Evolutionary conservation across 2,329 filamentous ascomycete genomes (phyloP).

Genomic region (Colletotrichum sp.): DNA sequence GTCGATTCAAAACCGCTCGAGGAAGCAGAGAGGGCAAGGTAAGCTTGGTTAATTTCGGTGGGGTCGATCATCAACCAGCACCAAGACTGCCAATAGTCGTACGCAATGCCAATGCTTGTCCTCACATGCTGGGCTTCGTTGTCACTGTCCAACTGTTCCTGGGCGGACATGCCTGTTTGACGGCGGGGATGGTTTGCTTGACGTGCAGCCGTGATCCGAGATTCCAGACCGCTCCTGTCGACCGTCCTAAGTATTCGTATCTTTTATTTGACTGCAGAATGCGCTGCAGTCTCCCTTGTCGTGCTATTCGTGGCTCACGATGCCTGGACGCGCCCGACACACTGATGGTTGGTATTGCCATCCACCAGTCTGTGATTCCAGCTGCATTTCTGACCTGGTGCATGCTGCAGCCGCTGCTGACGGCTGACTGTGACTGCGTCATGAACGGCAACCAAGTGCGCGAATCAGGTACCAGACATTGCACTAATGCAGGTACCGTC

Average conservation of each 20-base stretch:
- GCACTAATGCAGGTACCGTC: constrained; percentile 17
- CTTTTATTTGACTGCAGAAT: constrained; percentile 7
- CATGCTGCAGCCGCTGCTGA: not conserved
- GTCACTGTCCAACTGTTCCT: not conserved
- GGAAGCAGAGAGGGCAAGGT: not conserved
- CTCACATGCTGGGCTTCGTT: not conserved
- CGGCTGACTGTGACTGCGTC: constrained; percentile 12
- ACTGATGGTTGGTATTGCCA: not conserved
- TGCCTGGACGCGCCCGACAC: not conserved
- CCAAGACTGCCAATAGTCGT: not conserved
- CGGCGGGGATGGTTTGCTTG: not conserved
- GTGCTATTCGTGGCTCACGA: not conserved
- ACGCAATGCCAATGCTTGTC: constrained; percentile 3
- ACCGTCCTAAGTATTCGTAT: not conserved
- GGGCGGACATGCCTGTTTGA: not conserved
- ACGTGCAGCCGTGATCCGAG: constrained; percentile 9
- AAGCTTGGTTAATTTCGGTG: constrained; percentile 6
- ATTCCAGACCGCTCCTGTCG: constrained; percentile 6
- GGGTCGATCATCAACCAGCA: not conserved
- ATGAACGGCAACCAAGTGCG: not conserved
- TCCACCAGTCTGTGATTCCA: not conserved
- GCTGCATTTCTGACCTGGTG: not conserved
- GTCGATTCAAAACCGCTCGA: not conserved
- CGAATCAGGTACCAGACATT: not conserved
- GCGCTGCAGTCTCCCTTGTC: not conserved